Evolutionary conservation across 176 grass and related monocot species (phyloP), one percentile per base, ranked within the genome.

Genomic region (Melocanna baccifera): DNA sequence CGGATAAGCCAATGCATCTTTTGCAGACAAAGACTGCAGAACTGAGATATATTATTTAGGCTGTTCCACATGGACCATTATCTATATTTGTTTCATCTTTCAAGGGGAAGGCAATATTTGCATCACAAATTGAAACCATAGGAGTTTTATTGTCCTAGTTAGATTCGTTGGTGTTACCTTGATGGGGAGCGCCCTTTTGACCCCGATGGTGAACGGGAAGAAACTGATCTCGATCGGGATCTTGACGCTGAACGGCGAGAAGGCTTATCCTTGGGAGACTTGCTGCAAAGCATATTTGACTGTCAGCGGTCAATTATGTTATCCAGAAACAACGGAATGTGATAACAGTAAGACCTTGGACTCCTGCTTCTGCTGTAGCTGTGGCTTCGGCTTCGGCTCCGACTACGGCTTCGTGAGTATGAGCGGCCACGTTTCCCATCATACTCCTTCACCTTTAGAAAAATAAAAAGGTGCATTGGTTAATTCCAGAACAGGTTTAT

Each of bases 371-470:
- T 84, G 78, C 82, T 85, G 67, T 91, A 82, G 51, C 82, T 88
- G 62, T 40, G 86, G 42, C 90, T 88, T 76, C 70, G 53, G 63
- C 89, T 91, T 37, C 81, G 74, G 70, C 45, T 66, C 10, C 57
- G 57, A n/a, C 77, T 82, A 6, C 56, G 82, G 62, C 83, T 85
- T 76, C 73, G 72, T 57, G 83, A 85, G 41, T 69, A 47, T 37
- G 85, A 88, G 29, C 73, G 58, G 58, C 86, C 86, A n/a, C 42
- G 67, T 62, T 56, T 83, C 6, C 81, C 77, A 68, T 80, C 82
- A 86, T 95, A 91, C 81, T 95, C 90, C 69, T 85, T 92, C 22
- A 95, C 93, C 93, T 94, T 62, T 43, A 73, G 28, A 30, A 78
- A 78, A 65, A 73, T 6, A 51, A 81, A 9, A 52, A 28, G 28